Conservation (phyloP, 495 filamentous ascomycete species). For the Thermothielavioides terrestris region DNA sequence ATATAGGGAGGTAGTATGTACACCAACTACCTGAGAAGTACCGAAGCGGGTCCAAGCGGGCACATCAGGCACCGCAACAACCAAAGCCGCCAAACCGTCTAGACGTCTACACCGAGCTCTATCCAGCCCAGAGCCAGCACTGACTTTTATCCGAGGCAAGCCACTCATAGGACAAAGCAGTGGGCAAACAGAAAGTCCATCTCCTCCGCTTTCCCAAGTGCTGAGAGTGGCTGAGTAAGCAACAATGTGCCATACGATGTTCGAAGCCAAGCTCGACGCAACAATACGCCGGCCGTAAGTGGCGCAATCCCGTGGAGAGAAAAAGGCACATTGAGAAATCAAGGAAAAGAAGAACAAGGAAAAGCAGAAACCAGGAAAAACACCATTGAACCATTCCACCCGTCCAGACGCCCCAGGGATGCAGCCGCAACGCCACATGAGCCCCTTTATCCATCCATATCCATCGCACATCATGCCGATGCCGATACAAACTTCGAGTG, state of each 20-base stretch:
- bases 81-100: neutral
- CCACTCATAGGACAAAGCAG: neutral
- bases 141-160: neutral
- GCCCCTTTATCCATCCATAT: neutral
- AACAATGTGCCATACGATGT: neutral
- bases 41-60: too few relatives aligned
- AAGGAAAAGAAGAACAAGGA: neutral
- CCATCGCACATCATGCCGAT: neutral
- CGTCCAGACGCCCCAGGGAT: slow-evolving; percentile 7
- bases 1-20: too few relatives aligned
- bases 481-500: neutral
- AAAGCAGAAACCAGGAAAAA: neutral
- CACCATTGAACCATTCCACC: neutral
- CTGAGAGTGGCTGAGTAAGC: too few relatives aligned
- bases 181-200: too few relatives aligned
- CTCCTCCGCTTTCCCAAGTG: too few relatives aligned
- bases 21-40: too few relatives aligned
- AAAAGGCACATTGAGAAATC: too few relatives aligned
- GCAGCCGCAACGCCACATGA: neutral
- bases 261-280: neutral
- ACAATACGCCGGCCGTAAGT: too few relatives aligned
- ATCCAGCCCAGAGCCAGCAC: neutral
- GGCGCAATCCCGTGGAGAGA: too few relatives aligned
- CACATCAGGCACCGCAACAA: too few relatives aligned
- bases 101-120: neutral